Conservation (phyloP, 306 rosid genomes). For the Cucurbita pepo region DNA sequence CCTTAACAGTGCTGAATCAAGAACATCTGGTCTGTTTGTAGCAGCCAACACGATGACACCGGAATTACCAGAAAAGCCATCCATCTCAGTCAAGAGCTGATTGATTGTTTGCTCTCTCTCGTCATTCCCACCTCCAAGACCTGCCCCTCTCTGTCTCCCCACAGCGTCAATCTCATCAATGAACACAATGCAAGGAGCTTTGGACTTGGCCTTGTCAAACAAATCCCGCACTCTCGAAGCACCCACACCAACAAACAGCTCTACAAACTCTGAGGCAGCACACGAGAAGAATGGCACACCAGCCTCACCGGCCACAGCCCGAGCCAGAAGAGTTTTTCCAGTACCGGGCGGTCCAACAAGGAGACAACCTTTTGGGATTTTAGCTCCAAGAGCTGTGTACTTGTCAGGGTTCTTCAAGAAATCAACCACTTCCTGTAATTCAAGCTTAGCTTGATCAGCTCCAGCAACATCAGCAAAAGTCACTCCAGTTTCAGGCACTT, state of each 20-base stretch:
- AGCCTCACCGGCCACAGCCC: slow-evolving; percentile 91
- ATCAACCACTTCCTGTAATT: slow-evolving; percentile 85
- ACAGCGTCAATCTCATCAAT: slow-evolving; percentile 96
- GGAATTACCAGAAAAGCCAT: slow-evolving; percentile 90
- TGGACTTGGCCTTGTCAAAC: slow-evolving; percentile 94
- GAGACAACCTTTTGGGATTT: slow-evolving; percentile 95
- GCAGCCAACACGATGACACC: slow-evolving; percentile 98
- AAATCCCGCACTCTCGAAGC: slow-evolving; percentile 92
- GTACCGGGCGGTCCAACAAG: slow-evolving; percentile 95
- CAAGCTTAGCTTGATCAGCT: slow-evolving; percentile 91
- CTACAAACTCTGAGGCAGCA: slow-evolving; percentile 94
- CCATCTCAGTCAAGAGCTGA: slow-evolving; percentile 97
- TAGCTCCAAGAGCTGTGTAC: slow-evolving; percentile 86
- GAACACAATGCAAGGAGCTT: slow-evolving; percentile 97
- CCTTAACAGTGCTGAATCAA: slow-evolving; percentile 70
- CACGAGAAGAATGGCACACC: slow-evolving; percentile 95
- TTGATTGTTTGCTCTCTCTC: slow-evolving; percentile 98
- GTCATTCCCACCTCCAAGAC: slow-evolving; percentile 96
- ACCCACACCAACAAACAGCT: slow-evolving; percentile 87
- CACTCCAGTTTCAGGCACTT: slow-evolving; percentile 87
- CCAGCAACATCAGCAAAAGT: slow-evolving; percentile 87
- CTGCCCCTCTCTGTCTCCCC: slow-evolving; percentile 99
- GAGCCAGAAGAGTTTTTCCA: slow-evolving; percentile 83
- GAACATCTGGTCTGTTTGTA: slow-evolving; percentile 92
- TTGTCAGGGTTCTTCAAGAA: slow-evolving; percentile 93